Percentiles rank a stretch among this genome's conserved stretches.
Evolutionary conservation across 768 basidiomycete genomes (phyloP).

Genomic region (Steccherinum ochraceum): DNA sequence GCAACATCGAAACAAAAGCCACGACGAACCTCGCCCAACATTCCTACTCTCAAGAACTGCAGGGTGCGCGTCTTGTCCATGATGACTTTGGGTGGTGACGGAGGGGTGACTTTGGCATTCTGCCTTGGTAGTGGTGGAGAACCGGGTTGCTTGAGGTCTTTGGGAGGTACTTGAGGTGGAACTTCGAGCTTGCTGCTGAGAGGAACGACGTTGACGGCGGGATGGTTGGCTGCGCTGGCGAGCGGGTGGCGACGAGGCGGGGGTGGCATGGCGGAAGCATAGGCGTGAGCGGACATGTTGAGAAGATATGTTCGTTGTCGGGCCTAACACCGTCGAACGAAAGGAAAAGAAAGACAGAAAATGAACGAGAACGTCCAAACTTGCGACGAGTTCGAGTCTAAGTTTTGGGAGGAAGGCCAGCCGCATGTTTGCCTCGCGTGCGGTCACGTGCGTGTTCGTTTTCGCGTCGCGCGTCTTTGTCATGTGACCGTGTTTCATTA

Average conservation of each 20-base stretch:
- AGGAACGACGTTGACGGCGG: slow-evolving; percentile 16
- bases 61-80: slow-evolving; percentile 51
- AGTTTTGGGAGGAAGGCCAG: slow-evolving; percentile 1
- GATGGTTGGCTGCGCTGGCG: slow-evolving; percentile 16
- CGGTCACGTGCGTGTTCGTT: slow-evolving; percentile 18
- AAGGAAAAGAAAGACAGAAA: slow-evolving; percentile 2
- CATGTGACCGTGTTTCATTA: slow-evolving; percentile 16
- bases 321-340: slow-evolving; percentile 24
- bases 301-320: too few relatives aligned
- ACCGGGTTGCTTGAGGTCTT: slow-evolving; percentile 9
- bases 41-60: slow-evolving; percentile 68
- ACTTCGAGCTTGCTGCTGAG: slow-evolving; percentile 13
- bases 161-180: slow-evolving; percentile 9
- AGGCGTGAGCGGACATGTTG: slow-evolving; percentile 18
- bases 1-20: background rate
- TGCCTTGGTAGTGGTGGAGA: slow-evolving; percentile 75
- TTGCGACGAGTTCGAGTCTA: background rate
- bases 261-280: slow-evolving; percentile 17
- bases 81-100: slow-evolving; percentile 75
- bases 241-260: slow-evolving; percentile 23
- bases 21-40: slow-evolving; percentile 78
- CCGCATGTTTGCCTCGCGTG: slow-evolving; percentile 17
- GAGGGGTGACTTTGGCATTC: slow-evolving; percentile 76
- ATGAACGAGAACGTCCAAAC: background rate
- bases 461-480: slow-evolving; percentile 15